Base-by-base conservation (phyloP, 2,329 filamentous ascomycete genomes). In the Phaeosphaeriaceae sp. region DNA sequence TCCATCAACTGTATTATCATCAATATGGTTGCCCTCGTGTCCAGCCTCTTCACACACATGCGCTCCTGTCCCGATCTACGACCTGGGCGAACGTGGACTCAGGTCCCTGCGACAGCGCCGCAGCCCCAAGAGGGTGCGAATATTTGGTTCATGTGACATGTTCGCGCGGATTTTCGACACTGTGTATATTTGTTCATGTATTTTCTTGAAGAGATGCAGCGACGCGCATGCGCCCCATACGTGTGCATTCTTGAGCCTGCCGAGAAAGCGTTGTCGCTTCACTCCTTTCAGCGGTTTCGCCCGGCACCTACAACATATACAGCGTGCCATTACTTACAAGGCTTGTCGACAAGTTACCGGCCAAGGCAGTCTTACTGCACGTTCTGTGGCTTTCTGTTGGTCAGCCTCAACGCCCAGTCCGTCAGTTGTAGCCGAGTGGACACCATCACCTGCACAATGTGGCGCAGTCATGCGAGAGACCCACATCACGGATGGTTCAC, bases 381-480 rank as follows among this genome's bases (percentile, higher is more conserved):
- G 15, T 46, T 46, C 7, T 1, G 19, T 23, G 43, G 19, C 22
- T 22, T 53, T 32, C n/a, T 43, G 19, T 9, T 21, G 35, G 10
- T 43, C 46, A 43, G 32, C 53, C 32, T 49, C 46, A 42, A 28
- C 42, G 22, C 52, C 30, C 15, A 24, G 30, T 52, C 21, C 6
- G 49, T 32, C 35, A 30, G 46, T 46, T 26, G 24, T 26, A 56
- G 23, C 40, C 42, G 54, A 35, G 30, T 22, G 49, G 21, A 52
- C 53, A n/a, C 21, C 46, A 47, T 47, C 21, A 52, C 32, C 49
- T 24, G 21, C 44, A 32, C 26, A 17, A n/a, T 52, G 54, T 52
- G 54, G 54, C 54, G 49, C 54, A 56, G 48, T 24, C 49, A 56
- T 55, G 54, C 42, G 28, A 52, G 35, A 24, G n/a, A 26, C 40